Evolutionary conservation across 2,329 filamentous ascomycete species (phyloP), one percentile per base, ranked within the genome.

Genomic region (Colletotrichum phormii): DNA sequence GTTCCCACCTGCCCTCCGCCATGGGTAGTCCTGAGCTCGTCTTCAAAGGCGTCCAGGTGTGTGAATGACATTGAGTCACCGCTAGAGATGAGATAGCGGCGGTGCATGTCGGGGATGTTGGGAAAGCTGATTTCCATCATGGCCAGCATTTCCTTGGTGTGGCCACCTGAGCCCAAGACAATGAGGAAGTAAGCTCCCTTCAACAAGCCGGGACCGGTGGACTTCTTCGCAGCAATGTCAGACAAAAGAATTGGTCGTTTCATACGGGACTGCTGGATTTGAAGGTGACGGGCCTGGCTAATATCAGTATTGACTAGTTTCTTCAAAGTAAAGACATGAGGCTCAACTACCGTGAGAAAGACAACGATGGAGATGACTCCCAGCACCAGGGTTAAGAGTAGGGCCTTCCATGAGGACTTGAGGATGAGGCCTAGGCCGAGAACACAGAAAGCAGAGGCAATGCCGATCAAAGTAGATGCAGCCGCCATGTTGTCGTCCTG

Each of bases 101-200:
- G 90, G 77, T 94, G 92, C 83, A 92, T 83, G 78, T 82, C 80
- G 66, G 80, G 57, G 75, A 86, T 86, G 51, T 83, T 82, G 71
- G 85, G 86, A 78, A 89, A 89, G 76, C 88, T 89, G 76, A 86
- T 85, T 69, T 86, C 85, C 77, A 99, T 90, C 85, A 98, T 93
- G 78, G 93, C 91, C 75, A 98, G 87, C 93, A 99, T 97, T 83
- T 99, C 97, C 60, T 95, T 92, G 0, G 97, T 98, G 83, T 99
- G 97, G 0, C 97, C 97, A 37, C 97, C 97, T 3, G 94, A 97
- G 64, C 97, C 97, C 29, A 98, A 92, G 31, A 98, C 92, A 75
- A 97, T 89, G 37, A 97, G 86, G 66, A 95, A 86, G 81, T 95
- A 89, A 31, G 83, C 83, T 4, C 77, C 76, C 5, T 78, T 79